phyloP scores from a whole-genome alignment of 2,329 filamentous ascomycete genomes.

The Stachybotrys elegans region DNA sequence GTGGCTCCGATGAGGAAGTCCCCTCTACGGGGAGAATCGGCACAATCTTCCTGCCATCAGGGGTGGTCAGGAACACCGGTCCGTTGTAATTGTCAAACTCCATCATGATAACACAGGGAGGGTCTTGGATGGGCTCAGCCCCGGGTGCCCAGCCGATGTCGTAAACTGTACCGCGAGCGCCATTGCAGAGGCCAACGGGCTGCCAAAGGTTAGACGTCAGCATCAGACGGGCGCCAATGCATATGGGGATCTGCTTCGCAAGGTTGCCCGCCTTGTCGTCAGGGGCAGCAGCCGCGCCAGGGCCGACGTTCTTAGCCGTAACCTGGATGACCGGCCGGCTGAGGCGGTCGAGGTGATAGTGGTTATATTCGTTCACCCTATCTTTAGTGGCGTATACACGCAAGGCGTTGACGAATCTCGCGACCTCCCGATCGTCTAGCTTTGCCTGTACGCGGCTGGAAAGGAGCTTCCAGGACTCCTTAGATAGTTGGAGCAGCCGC shows the following conservation, averaged over 20 bases:
- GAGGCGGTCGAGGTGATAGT: constrained; percentile 7
- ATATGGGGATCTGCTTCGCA: constrained; percentile 8
- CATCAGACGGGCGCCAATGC: constrained; percentile 9
- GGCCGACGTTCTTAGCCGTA: constrained; percentile 6
- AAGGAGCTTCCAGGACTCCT: constrained; percentile 2
- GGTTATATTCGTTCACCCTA: constrained; percentile 6
- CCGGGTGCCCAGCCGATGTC: constrained; percentile 11
- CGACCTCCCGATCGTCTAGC: constrained; percentile 5
- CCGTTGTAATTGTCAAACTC: constrained; percentile 10
- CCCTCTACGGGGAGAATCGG: constrained; percentile 8
- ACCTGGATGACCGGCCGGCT: constrained; percentile 6
- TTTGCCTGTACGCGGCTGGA: constrained; percentile 2
- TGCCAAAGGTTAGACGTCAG: constrained; percentile 8
- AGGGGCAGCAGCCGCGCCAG: constrained; percentile 6
- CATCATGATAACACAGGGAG: constrained; percentile 9
- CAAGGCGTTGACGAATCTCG: constrained; percentile 2
- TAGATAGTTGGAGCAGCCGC: constrained; percentile 3
- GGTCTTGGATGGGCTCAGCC: constrained; percentile 9
- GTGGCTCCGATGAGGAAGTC: constrained; percentile 7
- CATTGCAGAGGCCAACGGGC: constrained; percentile 9
- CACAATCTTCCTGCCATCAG: constrained; percentile 7
- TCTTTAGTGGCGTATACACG: constrained; percentile 4
- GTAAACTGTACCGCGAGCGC: constrained; percentile 10
- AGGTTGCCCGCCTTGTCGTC: constrained; percentile 8
- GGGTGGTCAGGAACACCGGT: constrained; percentile 7